phyloP scores from a whole-genome alignment of 208 protist species.

The Acanthamoeba rhysodes region DNA sequence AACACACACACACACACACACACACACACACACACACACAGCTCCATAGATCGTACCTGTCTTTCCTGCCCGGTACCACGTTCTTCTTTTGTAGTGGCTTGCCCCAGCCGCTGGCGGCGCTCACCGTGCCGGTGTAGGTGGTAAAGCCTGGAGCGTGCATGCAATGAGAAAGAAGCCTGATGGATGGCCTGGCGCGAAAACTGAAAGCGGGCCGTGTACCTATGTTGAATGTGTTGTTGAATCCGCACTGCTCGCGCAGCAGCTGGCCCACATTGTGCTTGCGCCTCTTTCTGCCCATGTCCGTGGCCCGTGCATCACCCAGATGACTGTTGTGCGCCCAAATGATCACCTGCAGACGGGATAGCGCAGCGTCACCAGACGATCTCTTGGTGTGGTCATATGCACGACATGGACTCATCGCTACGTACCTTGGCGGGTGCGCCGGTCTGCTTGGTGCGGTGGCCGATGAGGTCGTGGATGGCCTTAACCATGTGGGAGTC shows the following conservation, averaged over 20 bases:
- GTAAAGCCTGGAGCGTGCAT: slow-evolving; percentile 47
- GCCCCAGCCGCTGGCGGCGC: slow-evolving; percentile 74
- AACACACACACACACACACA: neutral
- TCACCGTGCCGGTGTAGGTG: slow-evolving; percentile 76
- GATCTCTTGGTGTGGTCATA: neutral
- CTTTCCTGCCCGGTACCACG: slow-evolving; percentile 50
- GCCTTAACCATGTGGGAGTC: slow-evolving; percentile 74
- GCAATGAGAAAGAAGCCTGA: neutral
- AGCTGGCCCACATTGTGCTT: slow-evolving; percentile 44
- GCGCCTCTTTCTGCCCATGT: slow-evolving; percentile 24
- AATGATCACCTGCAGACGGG: slow-evolving; percentile 46
- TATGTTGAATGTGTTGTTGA: slow-evolving; percentile 55
- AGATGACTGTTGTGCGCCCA: slow-evolving; percentile 82
- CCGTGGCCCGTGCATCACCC: slow-evolving; percentile 71
- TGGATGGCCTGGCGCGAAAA: neutral
- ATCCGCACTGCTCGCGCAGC: slow-evolving; percentile 32
- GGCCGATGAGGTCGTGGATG: slow-evolving; percentile 29
- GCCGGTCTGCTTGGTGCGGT: slow-evolving; percentile 58
- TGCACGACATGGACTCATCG: neutral
- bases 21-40: neutral
- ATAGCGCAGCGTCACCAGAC: neutral
- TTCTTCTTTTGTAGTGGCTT: slow-evolving; percentile 52
- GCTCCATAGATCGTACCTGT: neutral
- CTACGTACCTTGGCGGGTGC: neutral
- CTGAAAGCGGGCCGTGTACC: neutral